Percentiles rank a stretch among this genome's conserved stretches.
Conservation (phyloP, 352 stramenopile genomes). For the Nothophytophthora sp. region DNA sequence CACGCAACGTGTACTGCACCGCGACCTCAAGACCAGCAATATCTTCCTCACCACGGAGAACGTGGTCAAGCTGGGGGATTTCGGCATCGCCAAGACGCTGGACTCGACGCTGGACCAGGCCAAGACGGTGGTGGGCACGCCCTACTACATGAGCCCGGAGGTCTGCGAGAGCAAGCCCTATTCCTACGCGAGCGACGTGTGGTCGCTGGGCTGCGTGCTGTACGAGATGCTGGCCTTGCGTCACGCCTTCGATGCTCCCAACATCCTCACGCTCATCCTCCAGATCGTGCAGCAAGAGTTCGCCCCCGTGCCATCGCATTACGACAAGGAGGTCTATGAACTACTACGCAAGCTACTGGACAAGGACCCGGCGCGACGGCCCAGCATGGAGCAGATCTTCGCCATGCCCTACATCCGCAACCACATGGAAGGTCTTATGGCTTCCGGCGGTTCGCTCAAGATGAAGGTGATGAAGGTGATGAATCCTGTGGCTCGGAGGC, state of each 20-base stretch:
- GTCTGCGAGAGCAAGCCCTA: conserved; percentile 93
- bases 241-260: conserved; percentile 85
- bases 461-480: conserved; percentile 34
- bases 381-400: conserved; percentile 80
- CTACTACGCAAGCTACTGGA: conserved; percentile 61
- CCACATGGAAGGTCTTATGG: conserved; percentile 72
- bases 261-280: conserved; percentile 82
- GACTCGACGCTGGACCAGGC: conserved; percentile 86
- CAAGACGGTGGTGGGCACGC: conserved; percentile 90
- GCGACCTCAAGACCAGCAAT: conserved; percentile 96
- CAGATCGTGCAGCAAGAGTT: conserved; percentile 87
- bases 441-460: conserved; percentile 57
- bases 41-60: conserved; percentile 87
- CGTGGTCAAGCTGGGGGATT: conserved; percentile 92
- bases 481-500: conserved; percentile 34
- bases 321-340: conserved; percentile 54
- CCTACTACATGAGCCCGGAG: conserved; percentile 95
- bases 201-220: conserved; percentile 91
- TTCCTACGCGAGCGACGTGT: conserved; percentile 92
- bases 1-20: conserved; percentile 88
- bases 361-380: conserved; percentile 60
- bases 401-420: conserved; percentile 69
- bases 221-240: conserved; percentile 89
- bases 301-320: conserved; percentile 52
- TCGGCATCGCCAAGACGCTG: conserved; percentile 91